Conservation (phyloP, 179 eudicot genomes). For the Actinidia polygama region DNA sequence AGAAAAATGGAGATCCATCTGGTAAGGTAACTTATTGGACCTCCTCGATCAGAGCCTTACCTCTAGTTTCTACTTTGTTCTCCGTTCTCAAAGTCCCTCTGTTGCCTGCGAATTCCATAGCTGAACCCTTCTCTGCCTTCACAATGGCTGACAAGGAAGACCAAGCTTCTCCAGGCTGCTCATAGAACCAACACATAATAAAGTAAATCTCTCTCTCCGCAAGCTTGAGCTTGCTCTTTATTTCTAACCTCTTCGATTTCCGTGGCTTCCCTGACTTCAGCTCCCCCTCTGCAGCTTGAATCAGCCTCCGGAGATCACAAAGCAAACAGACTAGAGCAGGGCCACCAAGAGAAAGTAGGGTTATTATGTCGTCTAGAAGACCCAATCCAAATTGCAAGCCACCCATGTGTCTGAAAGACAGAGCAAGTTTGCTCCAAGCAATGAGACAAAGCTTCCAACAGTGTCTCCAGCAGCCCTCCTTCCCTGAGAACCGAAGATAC, state of each 20-base stretch:
- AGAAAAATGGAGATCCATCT: neutral
- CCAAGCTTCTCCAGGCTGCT: conserved; percentile 69
- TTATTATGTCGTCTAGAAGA: conserved; percentile 64
- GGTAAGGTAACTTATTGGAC: conserved; percentile 12
- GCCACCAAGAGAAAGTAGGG: conserved; percentile 58
- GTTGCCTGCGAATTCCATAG: conserved; percentile 39
- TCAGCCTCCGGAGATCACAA: conserved; percentile 60
- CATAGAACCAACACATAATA: conserved; percentile 87
- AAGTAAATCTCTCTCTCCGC: conserved; percentile 73
- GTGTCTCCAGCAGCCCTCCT: conserved; percentile 62
- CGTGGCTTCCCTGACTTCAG: conserved; percentile 54
- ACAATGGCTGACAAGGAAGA: conserved; percentile 48
- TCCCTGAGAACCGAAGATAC: conserved; percentile 75
- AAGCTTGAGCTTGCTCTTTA: conserved; percentile 63
- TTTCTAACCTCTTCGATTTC: conserved; percentile 44
- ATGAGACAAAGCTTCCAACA: conserved; percentile 60
- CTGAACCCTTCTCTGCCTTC: conserved; percentile 51
- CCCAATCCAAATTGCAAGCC: conserved; percentile 72
- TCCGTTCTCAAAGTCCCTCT: conserved; percentile 20
- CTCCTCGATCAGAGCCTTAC: conserved; percentile 51
- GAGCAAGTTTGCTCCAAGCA: conserved; percentile 91
- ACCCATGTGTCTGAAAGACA: conserved; percentile 69
- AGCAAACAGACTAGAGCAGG: conserved; percentile 67
- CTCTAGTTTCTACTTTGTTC: conserved; percentile 24
- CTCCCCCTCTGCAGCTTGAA: conserved; percentile 59